Evolutionary conservation across 1,284 basidiomycete species (phyloP).

Genomic region (Ceratobasidium sp.): DNA sequence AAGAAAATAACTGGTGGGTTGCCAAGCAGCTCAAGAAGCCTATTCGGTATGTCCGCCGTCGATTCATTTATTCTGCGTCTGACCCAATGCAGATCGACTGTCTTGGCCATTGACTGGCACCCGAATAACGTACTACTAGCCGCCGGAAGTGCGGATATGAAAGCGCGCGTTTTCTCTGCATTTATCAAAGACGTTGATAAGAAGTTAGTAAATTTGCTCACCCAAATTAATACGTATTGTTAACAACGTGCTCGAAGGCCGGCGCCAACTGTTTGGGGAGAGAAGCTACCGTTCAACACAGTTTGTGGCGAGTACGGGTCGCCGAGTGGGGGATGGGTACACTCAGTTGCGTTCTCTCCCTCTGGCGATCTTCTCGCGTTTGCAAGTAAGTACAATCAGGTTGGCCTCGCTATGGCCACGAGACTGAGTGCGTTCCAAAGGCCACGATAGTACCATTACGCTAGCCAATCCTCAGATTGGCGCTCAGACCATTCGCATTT

Average conservation of each 20-base stretch:
- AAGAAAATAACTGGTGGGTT: conserved; percentile 99
- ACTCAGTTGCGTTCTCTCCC: conserved; percentile 94
- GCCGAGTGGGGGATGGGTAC: conserved; percentile 95
- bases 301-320: conserved; percentile 93
- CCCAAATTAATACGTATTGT: not conserved
- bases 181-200: conserved; percentile 99
- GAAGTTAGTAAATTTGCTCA: conserved; percentile 62
- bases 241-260: conserved; percentile 64
- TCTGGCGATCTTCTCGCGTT: conserved; percentile 93
- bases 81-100: conserved; percentile 65
- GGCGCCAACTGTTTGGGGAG: conserved; percentile 92
- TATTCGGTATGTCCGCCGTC: conserved; percentile 57
- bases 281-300: conserved; percentile 96
- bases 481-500: conserved; percentile 71
- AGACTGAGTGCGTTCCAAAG: conserved; percentile 51
- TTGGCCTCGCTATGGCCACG: not conserved
- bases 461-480: conserved; percentile 80
- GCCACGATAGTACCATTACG: conserved; percentile 89
- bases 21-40: conserved; percentile 98
- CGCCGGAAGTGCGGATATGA: conserved; percentile 93
- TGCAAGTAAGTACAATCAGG: conserved; percentile 66
- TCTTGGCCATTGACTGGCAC: conserved; percentile 95
- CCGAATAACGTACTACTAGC: conserved; percentile 96
- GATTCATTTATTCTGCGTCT: not conserved
- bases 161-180: conserved; percentile 96